These are phyloP conservation scores for Gastrolobium bilobum DNA, from an alignment of 306 rosid species.

Conservation along the genomic window DNA sequence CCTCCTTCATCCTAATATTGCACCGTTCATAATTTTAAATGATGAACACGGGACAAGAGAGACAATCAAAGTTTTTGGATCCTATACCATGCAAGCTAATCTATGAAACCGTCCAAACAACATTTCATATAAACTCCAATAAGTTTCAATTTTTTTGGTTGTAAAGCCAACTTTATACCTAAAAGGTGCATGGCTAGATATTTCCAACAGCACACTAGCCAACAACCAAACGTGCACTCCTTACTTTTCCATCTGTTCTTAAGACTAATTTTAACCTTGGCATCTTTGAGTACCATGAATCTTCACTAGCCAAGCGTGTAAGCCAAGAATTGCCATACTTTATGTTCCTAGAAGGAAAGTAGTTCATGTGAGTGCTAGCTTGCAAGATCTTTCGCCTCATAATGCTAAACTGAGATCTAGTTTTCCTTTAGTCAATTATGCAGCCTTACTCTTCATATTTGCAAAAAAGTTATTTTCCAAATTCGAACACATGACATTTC, in stretches of 20 bases:
- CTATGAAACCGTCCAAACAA: slow-evolving; percentile 13
- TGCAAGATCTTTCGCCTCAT: neutral
- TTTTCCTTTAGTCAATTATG: neutral
- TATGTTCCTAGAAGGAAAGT: neutral
- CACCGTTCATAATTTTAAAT: neutral
- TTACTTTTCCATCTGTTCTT: slow-evolving; percentile 54
- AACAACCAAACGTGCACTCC: slow-evolving; percentile 60
- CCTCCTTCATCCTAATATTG: neutral
- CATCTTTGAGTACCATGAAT: slow-evolving; percentile 26
- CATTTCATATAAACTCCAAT: neutral
- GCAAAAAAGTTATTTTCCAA: no score
- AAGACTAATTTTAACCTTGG: slow-evolving; percentile 6
- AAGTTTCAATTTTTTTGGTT: slow-evolving; percentile 45
- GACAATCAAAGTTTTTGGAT: slow-evolving; percentile 2
- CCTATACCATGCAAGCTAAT: slow-evolving; percentile 31
- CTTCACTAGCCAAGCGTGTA: slow-evolving; percentile 13
- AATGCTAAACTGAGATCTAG: neutral
- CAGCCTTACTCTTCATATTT: no score
- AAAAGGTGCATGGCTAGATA: slow-evolving; percentile 41
- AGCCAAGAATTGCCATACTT: slow-evolving; percentile 13
- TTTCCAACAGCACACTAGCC: slow-evolving; percentile 48
- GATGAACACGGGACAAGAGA: neutral
- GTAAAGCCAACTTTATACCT: slow-evolving; percentile 58
- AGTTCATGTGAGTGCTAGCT: slow-evolving; percentile 1
- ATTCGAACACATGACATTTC: no score